Evolutionary conservation across 352 stramenopile genomes (phyloP).

Genomic region (Globisporangium nagaii): DNA sequence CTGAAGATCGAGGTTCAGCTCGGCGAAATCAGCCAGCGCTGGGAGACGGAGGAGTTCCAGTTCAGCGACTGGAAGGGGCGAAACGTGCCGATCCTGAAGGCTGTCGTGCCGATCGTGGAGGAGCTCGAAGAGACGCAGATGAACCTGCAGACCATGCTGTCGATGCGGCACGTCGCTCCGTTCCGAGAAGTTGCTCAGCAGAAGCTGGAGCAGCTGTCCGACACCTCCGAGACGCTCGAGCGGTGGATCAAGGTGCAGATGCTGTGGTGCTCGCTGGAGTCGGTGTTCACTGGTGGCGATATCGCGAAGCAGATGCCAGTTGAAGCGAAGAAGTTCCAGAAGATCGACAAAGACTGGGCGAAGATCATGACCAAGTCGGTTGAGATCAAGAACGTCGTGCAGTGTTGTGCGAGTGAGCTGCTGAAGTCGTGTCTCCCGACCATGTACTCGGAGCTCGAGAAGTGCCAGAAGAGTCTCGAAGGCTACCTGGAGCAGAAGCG

Average conservation of each 20-base stretch:
- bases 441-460: constrained; percentile 98
- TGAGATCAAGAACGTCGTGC: constrained; percentile 89
- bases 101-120: constrained; percentile 93
- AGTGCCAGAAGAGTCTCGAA: constrained; percentile 97
- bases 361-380: constrained; percentile 96
- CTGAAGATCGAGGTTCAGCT: constrained; percentile 96
- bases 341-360: constrained; percentile 97
- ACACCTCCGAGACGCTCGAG: constrained; percentile 97
- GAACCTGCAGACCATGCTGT: constrained; percentile 98
- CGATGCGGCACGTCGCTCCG: constrained; percentile 94
- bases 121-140: constrained; percentile 98
- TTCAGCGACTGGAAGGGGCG: constrained; percentile 94
- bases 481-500: constrained; percentile 98
- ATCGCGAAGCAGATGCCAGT: constrained; percentile 99
- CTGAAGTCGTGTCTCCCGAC: constrained; percentile 95
- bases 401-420: constrained; percentile 94
- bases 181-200: constrained; percentile 96
- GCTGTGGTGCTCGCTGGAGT: constrained; percentile 98
- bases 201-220: constrained; percentile 92
- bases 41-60: constrained; percentile 93
- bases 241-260: constrained; percentile 98
- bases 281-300: constrained; percentile 97
- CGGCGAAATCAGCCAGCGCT: constrained; percentile 91
- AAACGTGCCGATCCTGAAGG: constrained; percentile 95
- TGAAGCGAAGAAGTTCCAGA: constrained; percentile 98